phyloP scores from a whole-genome alignment of 768 basidiomycete genomes.

The Mycena vitilis region DNA sequence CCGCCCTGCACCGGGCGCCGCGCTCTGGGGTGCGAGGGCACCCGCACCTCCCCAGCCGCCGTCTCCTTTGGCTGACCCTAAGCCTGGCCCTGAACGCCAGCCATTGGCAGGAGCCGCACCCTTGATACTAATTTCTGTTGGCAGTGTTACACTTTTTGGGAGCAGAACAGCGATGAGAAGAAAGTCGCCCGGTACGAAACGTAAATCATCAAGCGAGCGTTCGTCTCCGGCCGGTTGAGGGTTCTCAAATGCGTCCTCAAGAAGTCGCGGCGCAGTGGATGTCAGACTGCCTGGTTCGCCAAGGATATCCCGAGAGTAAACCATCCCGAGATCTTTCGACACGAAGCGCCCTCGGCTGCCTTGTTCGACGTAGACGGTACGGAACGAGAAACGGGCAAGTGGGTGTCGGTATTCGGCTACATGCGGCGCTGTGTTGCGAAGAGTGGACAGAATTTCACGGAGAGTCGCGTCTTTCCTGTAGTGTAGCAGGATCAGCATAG shows the following conservation, averaged over 20 bases:
- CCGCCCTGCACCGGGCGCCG: conserved; percentile 20
- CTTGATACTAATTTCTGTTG: conserved; percentile 66
- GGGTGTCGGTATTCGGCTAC: conserved; percentile 83
- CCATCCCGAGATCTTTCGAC: conserved; percentile 83
- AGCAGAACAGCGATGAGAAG: conserved; percentile 80
- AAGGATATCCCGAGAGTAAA: conserved; percentile 87
- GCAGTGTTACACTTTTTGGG: conserved; percentile 71
- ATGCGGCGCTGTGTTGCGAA: conserved; percentile 77
- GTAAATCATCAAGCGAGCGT: conserved; percentile 80
- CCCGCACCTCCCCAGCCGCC: conserved; percentile 32
- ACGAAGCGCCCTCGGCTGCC: conserved; percentile 77
- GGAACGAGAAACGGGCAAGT: conserved; percentile 84
- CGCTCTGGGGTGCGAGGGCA: background rate
- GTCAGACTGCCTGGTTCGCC: conserved; percentile 79
- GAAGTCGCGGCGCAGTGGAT: conserved; percentile 67
- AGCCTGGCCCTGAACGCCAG: conserved; percentile 44
- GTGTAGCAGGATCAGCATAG: background rate
- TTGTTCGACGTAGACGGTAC: conserved; percentile 81
- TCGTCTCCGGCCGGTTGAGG: conserved; percentile 62
- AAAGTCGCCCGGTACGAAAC: conserved; percentile 86
- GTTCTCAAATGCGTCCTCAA: conserved; percentile 59
- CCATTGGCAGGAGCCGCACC: conserved; percentile 51
- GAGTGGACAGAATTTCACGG: conserved; percentile 80
- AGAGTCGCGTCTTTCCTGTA: conserved; percentile 86
- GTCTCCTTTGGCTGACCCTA: conserved; percentile 26